Base-by-base conservation (phyloP, 2,329 filamentous ascomycete genomes). In the Tolypocladium ovalisporum region DNA sequence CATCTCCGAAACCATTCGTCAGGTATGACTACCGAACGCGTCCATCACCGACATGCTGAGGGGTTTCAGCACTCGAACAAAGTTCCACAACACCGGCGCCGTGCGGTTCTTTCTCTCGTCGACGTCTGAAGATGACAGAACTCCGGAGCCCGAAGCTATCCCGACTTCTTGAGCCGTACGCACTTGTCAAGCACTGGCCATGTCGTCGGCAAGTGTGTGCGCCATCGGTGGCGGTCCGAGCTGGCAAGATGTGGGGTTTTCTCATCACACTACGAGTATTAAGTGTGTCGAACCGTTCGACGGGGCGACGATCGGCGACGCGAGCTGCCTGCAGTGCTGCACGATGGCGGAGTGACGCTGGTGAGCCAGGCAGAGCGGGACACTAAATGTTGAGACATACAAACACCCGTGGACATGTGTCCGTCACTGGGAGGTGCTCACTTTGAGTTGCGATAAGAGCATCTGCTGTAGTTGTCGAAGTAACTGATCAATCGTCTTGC, bases 371-470 rank as follows among this genome's bases (percentile, higher is more conserved):
- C 22, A 5, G n/a, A 19, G 17, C 5, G 68, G 57, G 62, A 65
- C 55, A 56, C 39, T 32, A 62, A 60, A 35, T 67, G 64, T n/a
- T 39, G 42, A 3, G 3, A 12, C 68, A 22, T 68, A 61, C 49
- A 39, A 60, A n/a, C n/a, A n/a, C n/a, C n/a, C n/a, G n/a, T n/a
- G 54, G 49, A 59, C 53, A 42, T 54, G 19, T 51, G 24, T 17
- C 34, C 52, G 17, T 32, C 4, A 24, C 40, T 10, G 56, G 54
- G 35, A 29, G 42, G 52, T 3, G 86, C 82, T 54, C 27, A 57
- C n/a, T 19, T 40, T n/a, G 19, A 40, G 7, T 24, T 24, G 9
- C 22, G 12, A 24, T 4, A n/a, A 2, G 37, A n/a, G 37, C 19
- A 19, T n/a, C 15, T 37, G 36, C 36, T 22, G 19, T 22, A 40